Evolutionary conservation across 345 rosid genomes (phyloP).

Genomic region (Heritiera fomes): DNA sequence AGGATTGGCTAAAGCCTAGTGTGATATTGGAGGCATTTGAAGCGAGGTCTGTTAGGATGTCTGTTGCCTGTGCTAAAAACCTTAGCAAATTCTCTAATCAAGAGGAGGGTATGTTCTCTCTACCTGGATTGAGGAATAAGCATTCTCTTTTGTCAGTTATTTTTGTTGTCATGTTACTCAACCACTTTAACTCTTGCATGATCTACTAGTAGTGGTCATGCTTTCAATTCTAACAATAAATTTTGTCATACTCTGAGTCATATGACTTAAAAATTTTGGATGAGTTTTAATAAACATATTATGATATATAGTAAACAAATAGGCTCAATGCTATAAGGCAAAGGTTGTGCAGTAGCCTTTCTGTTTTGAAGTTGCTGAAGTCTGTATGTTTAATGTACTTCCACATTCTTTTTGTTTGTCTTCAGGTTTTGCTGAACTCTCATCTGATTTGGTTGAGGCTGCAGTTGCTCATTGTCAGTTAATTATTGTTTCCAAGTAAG

Average conservation of each 20-base stretch:
- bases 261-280: background rate
- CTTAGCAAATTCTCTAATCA: slow-evolving; percentile 68
- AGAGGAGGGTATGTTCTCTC: slow-evolving; percentile 71
- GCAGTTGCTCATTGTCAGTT: slow-evolving; percentile 94
- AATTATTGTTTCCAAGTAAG: slow-evolving; percentile 90
- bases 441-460: slow-evolving; percentile 76
- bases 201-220: background rate
- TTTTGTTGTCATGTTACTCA: background rate
- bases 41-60: slow-evolving; percentile 85
- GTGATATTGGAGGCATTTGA: slow-evolving; percentile 82
- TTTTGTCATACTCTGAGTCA: background rate
- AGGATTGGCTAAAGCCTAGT: slow-evolving; percentile 86
- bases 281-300: background rate
- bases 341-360: background rate
- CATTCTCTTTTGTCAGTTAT: background rate
- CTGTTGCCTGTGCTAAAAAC: slow-evolving; percentile 71
- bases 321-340: background rate
- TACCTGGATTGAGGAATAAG: slow-evolving; percentile 12
- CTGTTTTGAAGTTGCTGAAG: slow-evolving; percentile 7
- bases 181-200: background rate
- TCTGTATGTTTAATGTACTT: background rate
- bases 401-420: background rate
- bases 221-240: background rate
- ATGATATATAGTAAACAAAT: background rate
- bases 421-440: slow-evolving; percentile 82